Percentiles rank a stretch among this genome's conserved stretches.
Evolutionary conservation across 2,329 filamentous ascomycete species (phyloP).

Genomic region (Fusarium beomiforme): DNA sequence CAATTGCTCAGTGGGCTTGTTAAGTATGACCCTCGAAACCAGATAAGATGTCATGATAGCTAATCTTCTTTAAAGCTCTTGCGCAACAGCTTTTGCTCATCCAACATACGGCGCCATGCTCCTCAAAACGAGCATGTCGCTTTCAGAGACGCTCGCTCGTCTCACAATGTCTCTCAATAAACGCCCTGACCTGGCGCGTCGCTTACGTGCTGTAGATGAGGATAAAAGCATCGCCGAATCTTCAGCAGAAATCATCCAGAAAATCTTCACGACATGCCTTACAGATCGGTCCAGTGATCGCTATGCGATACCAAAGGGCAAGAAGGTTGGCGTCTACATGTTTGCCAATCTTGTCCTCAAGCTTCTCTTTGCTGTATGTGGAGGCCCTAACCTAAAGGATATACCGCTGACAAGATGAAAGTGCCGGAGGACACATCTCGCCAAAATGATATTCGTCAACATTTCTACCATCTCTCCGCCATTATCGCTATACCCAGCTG

Average conservation of each 20-base stretch:
- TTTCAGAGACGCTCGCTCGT: conserved; percentile 82
- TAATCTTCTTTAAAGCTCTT: conserved; percentile 66
- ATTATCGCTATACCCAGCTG: conserved; percentile 81
- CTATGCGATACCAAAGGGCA: conserved; percentile 78
- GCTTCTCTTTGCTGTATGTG: conserved; percentile 79
- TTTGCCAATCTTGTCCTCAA: conserved; percentile 92
- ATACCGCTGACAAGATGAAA: conserved; percentile 46
- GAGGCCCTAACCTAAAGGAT: not conserved
- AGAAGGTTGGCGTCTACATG: conserved; percentile 87
- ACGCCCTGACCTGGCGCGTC: conserved; percentile 78
- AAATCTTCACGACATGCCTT: conserved; percentile 89
- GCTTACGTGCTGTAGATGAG: conserved; percentile 70
- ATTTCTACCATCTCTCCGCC: conserved; percentile 86
- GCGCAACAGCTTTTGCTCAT: conserved; percentile 83
- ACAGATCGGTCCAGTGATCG: conserved; percentile 79
- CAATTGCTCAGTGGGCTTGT: conserved; percentile 77
- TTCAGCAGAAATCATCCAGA: conserved; percentile 88
- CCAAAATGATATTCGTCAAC: conserved; percentile 89
- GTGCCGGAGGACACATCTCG: conserved; percentile 84
- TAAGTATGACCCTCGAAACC: conserved; percentile 65
- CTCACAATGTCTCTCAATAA: conserved; percentile 87
- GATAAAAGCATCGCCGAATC: conserved; percentile 83
- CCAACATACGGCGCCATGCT: conserved; percentile 83
- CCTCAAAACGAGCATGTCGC: conserved; percentile 82
- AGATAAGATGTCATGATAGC: not conserved